Conservation (phyloP, 208 protist species). For the Leishmania arabica region DNA sequence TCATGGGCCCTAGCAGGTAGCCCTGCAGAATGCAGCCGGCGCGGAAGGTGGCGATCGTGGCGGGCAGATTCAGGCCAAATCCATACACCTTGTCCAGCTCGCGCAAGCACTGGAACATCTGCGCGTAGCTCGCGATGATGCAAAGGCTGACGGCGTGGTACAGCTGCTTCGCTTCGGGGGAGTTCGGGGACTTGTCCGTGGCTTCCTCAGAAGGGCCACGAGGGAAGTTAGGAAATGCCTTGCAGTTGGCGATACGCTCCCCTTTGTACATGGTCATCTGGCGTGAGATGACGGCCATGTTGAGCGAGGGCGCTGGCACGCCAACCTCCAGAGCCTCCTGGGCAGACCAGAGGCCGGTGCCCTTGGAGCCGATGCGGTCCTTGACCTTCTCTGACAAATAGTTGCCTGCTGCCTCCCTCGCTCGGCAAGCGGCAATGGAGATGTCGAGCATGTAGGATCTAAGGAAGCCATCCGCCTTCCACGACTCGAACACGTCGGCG, state of each 20-base stretch:
- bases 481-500: constrained; percentile 91
- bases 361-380: constrained; percentile 97
- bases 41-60: constrained; percentile 91
- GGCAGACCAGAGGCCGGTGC: constrained; percentile 97
- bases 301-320: constrained; percentile 91
- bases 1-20: constrained; percentile 88
- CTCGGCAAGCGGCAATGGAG: constrained; percentile 93
- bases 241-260: constrained; percentile 87
- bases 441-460: constrained; percentile 99
- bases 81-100: constrained; percentile 89
- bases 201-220: constrained; percentile 11
- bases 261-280: constrained; percentile 93
- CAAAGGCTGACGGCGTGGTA: constrained; percentile 77
- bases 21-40: constrained; percentile 92
- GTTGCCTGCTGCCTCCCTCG: constrained; percentile 85
- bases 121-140: constrained; percentile 91
- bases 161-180: constrained; percentile 68
- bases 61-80: constrained; percentile 88
- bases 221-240: constrained; percentile 37
- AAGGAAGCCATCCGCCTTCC: constrained; percentile 94
- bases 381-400: constrained; percentile 96
- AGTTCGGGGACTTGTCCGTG: constrained; percentile 59
- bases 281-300: constrained; percentile 94
- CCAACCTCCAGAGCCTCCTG: constrained; percentile 94
- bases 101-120: constrained; percentile 93